Conservation (phyloP, 2,329 filamentous ascomycete species). For the Ophiostoma ulmi region DNA sequence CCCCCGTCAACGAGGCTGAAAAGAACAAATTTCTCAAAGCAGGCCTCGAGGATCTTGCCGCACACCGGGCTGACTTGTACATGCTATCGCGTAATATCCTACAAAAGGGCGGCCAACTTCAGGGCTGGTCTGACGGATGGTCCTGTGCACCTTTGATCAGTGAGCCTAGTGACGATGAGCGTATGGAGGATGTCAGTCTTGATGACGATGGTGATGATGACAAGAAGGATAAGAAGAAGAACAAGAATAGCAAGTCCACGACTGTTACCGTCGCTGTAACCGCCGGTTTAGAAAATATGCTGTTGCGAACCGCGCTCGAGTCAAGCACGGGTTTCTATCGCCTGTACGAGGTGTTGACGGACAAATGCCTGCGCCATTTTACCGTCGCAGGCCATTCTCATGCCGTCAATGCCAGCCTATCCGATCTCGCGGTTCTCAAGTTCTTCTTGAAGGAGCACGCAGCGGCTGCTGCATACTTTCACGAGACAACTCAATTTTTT, state of each 20-base stretch:
- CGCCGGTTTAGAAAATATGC: slow-evolving; percentile 49
- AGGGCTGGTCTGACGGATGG: slow-evolving; percentile 76
- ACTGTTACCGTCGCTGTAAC: slow-evolving; percentile 3
- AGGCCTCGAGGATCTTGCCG: slow-evolving; percentile 76
- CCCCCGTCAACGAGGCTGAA: slow-evolving; percentile 38
- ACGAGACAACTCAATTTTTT: slow-evolving; percentile 72
- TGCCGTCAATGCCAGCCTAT: slow-evolving; percentile 69
- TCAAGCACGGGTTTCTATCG: slow-evolving; percentile 60
- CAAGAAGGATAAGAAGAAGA: slow-evolving; percentile 21
- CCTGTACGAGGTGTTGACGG: slow-evolving; percentile 71
- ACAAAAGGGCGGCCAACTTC: slow-evolving; percentile 64
- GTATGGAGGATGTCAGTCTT: slow-evolving; percentile 56
- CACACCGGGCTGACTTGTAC: slow-evolving; percentile 75
- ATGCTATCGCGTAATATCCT: slow-evolving; percentile 74
- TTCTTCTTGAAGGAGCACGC: slow-evolving; percentile 69
- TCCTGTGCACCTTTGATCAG: slow-evolving; percentile 50
- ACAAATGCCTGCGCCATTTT: slow-evolving; percentile 77
- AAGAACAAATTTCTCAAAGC: slow-evolving; percentile 50
- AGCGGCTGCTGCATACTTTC: slow-evolving; percentile 71
- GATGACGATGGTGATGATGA: slow-evolving; percentile 36
- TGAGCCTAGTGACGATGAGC: slow-evolving; percentile 34
- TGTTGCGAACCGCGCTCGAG: slow-evolving; percentile 57
- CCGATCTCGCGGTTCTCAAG: slow-evolving; percentile 81
- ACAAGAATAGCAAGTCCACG: slow-evolving; percentile 18
- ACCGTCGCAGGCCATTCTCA: slow-evolving; percentile 72